Evolutionary conservation across 257 asterid genomes (phyloP).

Genomic region (Eucommia ulmoides): DNA sequence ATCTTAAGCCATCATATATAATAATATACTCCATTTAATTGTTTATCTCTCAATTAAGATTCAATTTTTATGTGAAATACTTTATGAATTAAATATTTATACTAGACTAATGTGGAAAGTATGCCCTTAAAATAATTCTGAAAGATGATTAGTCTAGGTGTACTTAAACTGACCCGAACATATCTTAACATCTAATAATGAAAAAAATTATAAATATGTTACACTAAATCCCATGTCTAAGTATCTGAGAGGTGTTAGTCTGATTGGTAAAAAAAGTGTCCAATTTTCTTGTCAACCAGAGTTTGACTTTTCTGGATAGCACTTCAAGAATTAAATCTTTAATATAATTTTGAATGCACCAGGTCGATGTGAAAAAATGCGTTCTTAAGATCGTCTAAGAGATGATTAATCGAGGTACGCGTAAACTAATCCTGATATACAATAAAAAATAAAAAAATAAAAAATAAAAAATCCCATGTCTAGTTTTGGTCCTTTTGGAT

Average conservation of each 20-base stretch:
- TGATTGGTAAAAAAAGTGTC: no score
- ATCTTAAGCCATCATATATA: no score
- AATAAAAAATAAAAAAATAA: no score
- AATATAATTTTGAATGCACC: no score
- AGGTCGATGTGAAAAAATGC: background rate
- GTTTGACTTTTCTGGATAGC: background rate
- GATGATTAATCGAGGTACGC: slow-evolving; percentile 8
- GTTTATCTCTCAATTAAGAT: background rate
- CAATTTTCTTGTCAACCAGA: background rate
- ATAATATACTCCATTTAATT: background rate
- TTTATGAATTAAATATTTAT: background rate
- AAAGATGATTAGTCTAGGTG: slow-evolving; percentile 11
- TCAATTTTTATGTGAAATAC: background rate
- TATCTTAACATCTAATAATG: no score
- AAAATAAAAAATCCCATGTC: background rate
- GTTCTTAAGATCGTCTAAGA: slow-evolving; percentile 14
- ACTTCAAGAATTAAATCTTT: background rate
- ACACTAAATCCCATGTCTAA: no score
- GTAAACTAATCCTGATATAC: background rate
- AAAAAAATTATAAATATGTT: no score
- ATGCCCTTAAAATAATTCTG: slow-evolving; percentile 14
- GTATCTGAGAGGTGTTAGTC: no score
- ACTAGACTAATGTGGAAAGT: background rate
- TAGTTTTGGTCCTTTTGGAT: background rate
- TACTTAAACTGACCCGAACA: no score